Conservation (phyloP, 805 yeast species). For the Starmerella khaoyaiensis region DNA sequence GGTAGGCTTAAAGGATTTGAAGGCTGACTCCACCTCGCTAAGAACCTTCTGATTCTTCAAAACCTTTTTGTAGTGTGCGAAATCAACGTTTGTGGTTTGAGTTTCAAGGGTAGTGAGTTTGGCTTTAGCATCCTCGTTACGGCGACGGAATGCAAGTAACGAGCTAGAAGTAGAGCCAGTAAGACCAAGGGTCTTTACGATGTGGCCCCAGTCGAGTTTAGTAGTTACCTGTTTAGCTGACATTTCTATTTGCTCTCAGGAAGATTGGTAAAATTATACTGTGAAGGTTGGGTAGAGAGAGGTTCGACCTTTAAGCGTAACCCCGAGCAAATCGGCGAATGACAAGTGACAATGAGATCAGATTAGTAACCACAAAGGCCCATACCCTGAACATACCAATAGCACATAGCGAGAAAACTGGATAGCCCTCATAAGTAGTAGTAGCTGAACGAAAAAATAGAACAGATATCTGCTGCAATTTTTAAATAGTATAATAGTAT, state of each 20-base stretch:
- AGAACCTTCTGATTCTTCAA: slow-evolving; percentile 74
- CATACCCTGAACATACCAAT: background rate
- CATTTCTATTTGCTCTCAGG: slow-evolving; percentile 5
- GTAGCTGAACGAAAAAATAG: too few relatives aligned
- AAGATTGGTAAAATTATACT: background rate
- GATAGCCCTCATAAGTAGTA: too few relatives aligned
- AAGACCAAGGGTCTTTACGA: slow-evolving; percentile 75
- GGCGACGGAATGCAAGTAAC: slow-evolving; percentile 86
- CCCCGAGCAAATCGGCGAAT: too few relatives aligned
- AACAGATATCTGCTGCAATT: background rate
- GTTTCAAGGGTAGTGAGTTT: slow-evolving; percentile 53
- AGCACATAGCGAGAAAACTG: background rate
- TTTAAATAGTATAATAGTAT: too few relatives aligned
- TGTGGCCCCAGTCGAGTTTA: slow-evolving; percentile 91
- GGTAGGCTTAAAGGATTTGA: slow-evolving; percentile 64
- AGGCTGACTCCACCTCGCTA: slow-evolving; percentile 66
- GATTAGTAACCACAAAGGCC: background rate
- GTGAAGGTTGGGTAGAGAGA: slow-evolving; percentile 2
- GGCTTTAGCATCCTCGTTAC: slow-evolving; percentile 95
- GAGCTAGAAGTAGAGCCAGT: slow-evolving; percentile 86
- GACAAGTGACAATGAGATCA: too few relatives aligned
- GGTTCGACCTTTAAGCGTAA: too few relatives aligned
- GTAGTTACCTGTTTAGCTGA: slow-evolving; percentile 38
- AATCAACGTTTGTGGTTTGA: slow-evolving; percentile 71
- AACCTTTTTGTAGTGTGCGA: slow-evolving; percentile 59